A percentile compares a stretch with the other conserved stretches of the same genome.
Evolutionary conservation across 306 rosid species (phyloP).

Genomic region (Pyrus betulifolia): DNA sequence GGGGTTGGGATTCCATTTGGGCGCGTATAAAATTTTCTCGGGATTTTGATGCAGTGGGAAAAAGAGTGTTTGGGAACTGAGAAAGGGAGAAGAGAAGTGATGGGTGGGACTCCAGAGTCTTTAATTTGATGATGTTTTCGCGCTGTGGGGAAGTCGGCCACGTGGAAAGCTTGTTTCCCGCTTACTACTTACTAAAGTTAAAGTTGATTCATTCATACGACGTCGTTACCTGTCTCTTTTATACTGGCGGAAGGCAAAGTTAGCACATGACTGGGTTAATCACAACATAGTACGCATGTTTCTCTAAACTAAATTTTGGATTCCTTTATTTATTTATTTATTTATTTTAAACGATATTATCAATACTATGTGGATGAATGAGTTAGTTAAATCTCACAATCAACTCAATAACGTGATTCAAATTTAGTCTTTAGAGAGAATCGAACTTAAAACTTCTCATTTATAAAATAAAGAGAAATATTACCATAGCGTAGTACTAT

Average conservation of each 20-base stretch:
- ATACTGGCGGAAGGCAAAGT: too few species aligned
- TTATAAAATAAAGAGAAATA: fast-evolving
- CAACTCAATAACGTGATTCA: too few species aligned
- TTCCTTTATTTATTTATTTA: too few species aligned
- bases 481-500: fast-evolving
- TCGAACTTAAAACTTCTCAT: fast-evolving
- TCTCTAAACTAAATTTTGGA: too few species aligned
- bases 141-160: conserved; percentile 24
- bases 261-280: too few species aligned
- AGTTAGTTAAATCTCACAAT: too few species aligned
- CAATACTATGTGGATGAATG: fast-evolving
- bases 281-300: too few species aligned
- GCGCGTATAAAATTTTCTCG: background rate
- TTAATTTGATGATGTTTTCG: conserved; percentile 17
- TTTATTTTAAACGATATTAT: too few species aligned
- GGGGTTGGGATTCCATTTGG: conserved; percentile 18
- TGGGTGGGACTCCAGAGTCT: background rate
- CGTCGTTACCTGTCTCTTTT: background rate
- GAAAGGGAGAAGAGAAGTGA: conserved; percentile 19
- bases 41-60: conserved; percentile 18
- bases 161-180: conserved; percentile 7
- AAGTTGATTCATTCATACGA: background rate
- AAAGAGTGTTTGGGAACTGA: conserved; percentile 30
- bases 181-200: background rate
- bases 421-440: fast-evolving